A percentile compares a stretch with the other conserved stretches of the same genome.
Evolutionary conservation across 257 asterid species (phyloP).

Genomic region (Gardenia jasminoides): DNA sequence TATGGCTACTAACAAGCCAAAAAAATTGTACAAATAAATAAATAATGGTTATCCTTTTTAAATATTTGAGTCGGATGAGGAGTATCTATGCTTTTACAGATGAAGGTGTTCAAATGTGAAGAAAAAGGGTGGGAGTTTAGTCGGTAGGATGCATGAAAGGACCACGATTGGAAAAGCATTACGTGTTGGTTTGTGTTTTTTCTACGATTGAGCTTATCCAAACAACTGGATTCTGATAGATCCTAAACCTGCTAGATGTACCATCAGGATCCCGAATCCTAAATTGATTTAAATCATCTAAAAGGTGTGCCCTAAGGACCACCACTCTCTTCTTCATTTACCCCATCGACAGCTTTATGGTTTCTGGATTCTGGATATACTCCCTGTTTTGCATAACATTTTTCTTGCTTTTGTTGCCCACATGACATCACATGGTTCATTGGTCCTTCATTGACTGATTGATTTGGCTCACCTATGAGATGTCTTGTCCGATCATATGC

Average conservation of each 20-base stretch:
- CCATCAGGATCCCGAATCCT: constrained; percentile 3
- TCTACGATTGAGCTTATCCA: neutral
- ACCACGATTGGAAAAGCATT: neutral
- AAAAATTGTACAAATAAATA: no score
- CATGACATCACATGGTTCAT: constrained; percentile 18
- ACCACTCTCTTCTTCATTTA: neutral
- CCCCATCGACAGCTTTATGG: neutral
- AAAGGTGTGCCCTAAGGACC: neutral
- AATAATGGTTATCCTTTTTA: no score
- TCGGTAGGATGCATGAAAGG: neutral
- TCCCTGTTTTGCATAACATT: neutral
- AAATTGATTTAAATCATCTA: neutral
- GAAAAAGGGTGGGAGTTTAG: neutral
- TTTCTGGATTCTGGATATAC: neutral
- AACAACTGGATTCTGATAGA: neutral
- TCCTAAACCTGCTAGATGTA: constrained; percentile 5
- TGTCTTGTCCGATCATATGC: constrained; percentile 12
- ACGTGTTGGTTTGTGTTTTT: neutral
- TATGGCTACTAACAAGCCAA: no score
- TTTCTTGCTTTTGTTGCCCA: constrained; percentile 2
- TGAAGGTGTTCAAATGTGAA: neutral
- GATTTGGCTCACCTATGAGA: neutral
- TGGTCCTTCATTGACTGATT: constrained; percentile 14
- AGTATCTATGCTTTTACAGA: no score
- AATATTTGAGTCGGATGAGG: no score